Percentiles rank a stretch among this genome's conserved stretches.
phyloP scores from a whole-genome alignment of 352 stramenopile species.

The Globisporangium nagaii region DNA sequence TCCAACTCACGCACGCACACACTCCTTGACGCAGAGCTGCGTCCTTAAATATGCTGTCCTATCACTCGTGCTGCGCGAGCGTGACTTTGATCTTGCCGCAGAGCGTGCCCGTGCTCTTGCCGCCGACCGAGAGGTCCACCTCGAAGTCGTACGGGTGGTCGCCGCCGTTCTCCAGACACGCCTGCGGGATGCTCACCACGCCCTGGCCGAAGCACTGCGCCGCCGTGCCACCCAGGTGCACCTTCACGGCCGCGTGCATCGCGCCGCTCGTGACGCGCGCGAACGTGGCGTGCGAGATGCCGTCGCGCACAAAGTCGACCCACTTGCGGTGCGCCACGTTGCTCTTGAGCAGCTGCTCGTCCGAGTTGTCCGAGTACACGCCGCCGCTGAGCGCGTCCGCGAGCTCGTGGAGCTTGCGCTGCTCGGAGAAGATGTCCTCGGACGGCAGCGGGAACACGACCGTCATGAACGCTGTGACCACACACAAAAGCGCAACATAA shows the following conservation, averaged over 20 bases:
- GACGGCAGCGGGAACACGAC: slow-evolving; percentile 76
- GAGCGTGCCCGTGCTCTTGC: slow-evolving; percentile 50
- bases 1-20: no score
- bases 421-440: slow-evolving; percentile 80
- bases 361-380: slow-evolving; percentile 33
- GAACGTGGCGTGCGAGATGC: slow-evolving; percentile 54
- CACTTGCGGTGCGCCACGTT: slow-evolving; percentile 47
- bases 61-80: slow-evolving; percentile 21
- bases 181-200: slow-evolving; percentile 51
- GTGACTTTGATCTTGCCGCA: slow-evolving; percentile 35
- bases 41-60: no score
- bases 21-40: no score
- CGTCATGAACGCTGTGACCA: slow-evolving; percentile 32
- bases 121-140: slow-evolving; percentile 47
- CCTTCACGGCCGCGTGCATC: slow-evolving; percentile 75
- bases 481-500: neutral
- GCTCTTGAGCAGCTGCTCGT: slow-evolving; percentile 28
- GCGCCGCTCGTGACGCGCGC: slow-evolving; percentile 34
- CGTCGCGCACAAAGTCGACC: slow-evolving; percentile 39
- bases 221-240: slow-evolving; percentile 36
- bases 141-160: slow-evolving; percentile 26
- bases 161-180: slow-evolving; percentile 18
- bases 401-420: slow-evolving; percentile 77
- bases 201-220: slow-evolving; percentile 57
- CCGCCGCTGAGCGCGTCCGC: slow-evolving; percentile 61